A percentile compares a stretch with the other conserved stretches of the same genome.
Conservation (phyloP, 176 grass and related monocot genomes). For the Rhynchospora pubera region DNA sequence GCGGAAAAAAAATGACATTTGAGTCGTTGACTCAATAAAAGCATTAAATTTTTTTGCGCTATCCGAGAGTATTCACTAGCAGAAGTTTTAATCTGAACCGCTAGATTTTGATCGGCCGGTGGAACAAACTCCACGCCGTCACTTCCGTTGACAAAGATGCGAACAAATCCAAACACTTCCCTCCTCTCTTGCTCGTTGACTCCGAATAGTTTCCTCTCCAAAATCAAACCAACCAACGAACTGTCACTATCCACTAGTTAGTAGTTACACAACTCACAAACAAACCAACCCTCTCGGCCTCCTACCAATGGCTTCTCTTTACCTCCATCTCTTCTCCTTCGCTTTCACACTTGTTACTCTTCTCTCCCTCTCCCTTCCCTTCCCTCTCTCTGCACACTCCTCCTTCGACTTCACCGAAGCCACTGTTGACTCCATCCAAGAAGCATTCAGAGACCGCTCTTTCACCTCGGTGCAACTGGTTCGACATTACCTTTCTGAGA, state of each 20-base stretch:
- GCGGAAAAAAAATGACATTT: no score
- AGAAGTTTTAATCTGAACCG: no score
- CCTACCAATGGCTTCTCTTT: no score
- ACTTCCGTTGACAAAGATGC: no score
- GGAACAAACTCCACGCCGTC: no score
- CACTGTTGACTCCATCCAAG: constrained; percentile 44
- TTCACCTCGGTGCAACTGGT: constrained; percentile 44
- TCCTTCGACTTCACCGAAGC: constrained; percentile 46
- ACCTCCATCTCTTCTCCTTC: neutral
- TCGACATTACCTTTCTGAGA: constrained; percentile 35
- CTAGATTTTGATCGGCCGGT: no score
- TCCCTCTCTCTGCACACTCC: neutral
- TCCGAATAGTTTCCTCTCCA: neutral
- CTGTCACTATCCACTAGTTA: neutral
- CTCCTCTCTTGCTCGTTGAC: no score
- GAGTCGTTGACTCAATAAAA: no score
- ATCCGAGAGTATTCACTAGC: no score
- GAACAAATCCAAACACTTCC: no score
- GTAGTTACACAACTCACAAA: neutral
- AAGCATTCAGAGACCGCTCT: constrained; percentile 35
- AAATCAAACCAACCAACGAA: neutral
- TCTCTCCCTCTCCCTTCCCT: neutral
- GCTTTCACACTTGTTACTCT: neutral
- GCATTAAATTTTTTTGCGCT: no score
- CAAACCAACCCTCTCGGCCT: neutral